A percentile compares a stretch with the other conserved stretches of the same genome.
phyloP scores from a whole-genome alignment of 2,329 filamentous ascomycete species.

The Sordariomycetes sp. region DNA sequence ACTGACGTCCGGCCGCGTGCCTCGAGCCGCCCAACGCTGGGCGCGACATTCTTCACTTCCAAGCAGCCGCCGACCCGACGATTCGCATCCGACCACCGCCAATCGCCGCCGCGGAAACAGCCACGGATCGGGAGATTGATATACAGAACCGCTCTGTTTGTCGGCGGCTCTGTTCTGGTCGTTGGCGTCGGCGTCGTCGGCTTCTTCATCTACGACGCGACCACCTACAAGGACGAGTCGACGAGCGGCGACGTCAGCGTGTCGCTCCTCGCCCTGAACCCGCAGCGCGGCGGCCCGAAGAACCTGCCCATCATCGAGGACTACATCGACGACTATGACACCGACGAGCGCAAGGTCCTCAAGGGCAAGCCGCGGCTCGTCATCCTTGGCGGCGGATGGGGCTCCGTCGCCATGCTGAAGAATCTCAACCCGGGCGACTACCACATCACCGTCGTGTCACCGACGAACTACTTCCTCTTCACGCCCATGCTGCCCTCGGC shows the following conservation, averaged over 20 bases:
- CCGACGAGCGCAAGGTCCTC: constrained; percentile 53
- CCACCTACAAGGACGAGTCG: constrained; percentile 70
- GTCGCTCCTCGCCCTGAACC: constrained; percentile 73
- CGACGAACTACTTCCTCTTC: constrained; percentile 94
- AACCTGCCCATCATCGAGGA: constrained; percentile 86
- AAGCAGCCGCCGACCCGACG: background rate
- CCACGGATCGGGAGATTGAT: constrained; percentile 45
- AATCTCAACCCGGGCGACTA: constrained; percentile 84
- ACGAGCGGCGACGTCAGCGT: constrained; percentile 65
- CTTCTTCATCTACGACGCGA: constrained; percentile 92
- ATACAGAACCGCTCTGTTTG: constrained; percentile 58
- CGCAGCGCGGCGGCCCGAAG: constrained; percentile 79
- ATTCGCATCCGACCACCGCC: background rate
- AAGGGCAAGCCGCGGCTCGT: constrained; percentile 90
- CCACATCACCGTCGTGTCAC: constrained; percentile 89
- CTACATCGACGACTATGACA: constrained; percentile 82
- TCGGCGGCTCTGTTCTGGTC: constrained; percentile 67
- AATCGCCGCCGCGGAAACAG: constrained; percentile 23
- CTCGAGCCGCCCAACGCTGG: background rate
- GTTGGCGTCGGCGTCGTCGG: constrained; percentile 58
- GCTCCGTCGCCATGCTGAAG: constrained; percentile 84
- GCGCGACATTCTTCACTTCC: background rate
- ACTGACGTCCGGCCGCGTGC: background rate
- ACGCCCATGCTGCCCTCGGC: constrained; percentile 97
- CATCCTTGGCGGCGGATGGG: constrained; percentile 90